Conservation (phyloP, 805 yeast species). For the Cyberlindnera lachancei region DNA sequence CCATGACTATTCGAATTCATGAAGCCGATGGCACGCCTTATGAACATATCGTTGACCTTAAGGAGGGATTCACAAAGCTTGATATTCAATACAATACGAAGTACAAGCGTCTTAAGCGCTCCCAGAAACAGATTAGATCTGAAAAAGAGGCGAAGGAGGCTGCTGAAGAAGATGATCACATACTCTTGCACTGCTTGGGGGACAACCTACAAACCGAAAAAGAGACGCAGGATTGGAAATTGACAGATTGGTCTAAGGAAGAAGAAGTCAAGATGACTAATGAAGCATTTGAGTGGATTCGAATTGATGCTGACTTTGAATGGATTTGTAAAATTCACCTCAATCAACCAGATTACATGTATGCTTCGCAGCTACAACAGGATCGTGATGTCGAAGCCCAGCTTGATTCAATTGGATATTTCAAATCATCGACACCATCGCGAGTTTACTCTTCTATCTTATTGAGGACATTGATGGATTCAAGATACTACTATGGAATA, state of each 20-base stretch:
- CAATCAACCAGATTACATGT: slow-evolving; percentile 93
- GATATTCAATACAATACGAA: slow-evolving; percentile 95
- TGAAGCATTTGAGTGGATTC: slow-evolving; percentile 95
- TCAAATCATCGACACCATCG: slow-evolving; percentile 54
- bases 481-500: slow-evolving; percentile 81
- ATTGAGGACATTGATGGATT: slow-evolving; percentile 74
- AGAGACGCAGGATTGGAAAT: slow-evolving; percentile 65
- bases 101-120: slow-evolving; percentile 72
- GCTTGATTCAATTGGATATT: slow-evolving; percentile 69
- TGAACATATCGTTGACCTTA: slow-evolving; percentile 90
- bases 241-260: slow-evolving; percentile 61
- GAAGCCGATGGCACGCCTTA: slow-evolving; percentile 99
- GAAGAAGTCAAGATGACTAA: slow-evolving; percentile 61
- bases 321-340: slow-evolving; percentile 84
- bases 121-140: slow-evolving; percentile 32
- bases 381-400: slow-evolving; percentile 98
- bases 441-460: slow-evolving; percentile 67
- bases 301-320: slow-evolving; percentile 96
- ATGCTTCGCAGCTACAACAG: slow-evolving; percentile 83
- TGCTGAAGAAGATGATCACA: slow-evolving; percentile 28
- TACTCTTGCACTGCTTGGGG: slow-evolving; percentile 57
- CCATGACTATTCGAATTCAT: slow-evolving; percentile 93
- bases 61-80: slow-evolving; percentile 75
- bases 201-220: slow-evolving; percentile 57
- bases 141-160: slow-evolving; percentile 34